Conservation (phyloP, 208 protist species). For the Tetramitus jugosus region DNA sequence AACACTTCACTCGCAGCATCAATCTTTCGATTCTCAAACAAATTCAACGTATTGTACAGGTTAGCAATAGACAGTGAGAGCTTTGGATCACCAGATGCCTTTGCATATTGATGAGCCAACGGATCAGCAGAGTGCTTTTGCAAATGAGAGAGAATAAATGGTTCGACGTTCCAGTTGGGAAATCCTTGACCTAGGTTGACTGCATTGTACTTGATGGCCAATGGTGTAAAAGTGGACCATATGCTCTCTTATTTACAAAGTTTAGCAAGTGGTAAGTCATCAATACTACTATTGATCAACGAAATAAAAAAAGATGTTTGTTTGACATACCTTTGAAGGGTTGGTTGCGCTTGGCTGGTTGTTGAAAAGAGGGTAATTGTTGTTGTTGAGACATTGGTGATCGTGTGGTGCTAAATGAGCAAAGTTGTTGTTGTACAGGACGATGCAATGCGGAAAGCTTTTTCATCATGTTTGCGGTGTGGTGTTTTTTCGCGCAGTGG, state of each 20-base stretch:
- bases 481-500: too few relatives aligned
- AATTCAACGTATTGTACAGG: conserved; percentile 50
- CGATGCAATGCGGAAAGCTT: too few relatives aligned
- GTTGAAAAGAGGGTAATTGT: too few relatives aligned
- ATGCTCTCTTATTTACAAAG: conserved; percentile 47
- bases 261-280: too few relatives aligned
- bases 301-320: too few relatives aligned
- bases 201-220: conserved; percentile 64
- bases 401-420: too few relatives aligned
- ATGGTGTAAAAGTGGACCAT: conserved; percentile 68
- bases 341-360: too few relatives aligned
- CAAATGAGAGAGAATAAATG: background rate
- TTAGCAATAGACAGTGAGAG: conserved; percentile 55
- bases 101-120: conserved; percentile 62
- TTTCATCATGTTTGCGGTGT: too few relatives aligned
- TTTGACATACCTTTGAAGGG: too few relatives aligned
- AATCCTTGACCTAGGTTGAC: conserved; percentile 83
- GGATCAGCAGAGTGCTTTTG: background rate
- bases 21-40: conserved; percentile 13
- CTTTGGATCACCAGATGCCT: conserved; percentile 51
- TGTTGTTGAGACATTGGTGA: too few relatives aligned
- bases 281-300: too few relatives aligned
- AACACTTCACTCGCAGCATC: conserved; percentile 50
- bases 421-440: too few relatives aligned
- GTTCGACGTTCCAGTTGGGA: conserved; percentile 61